Base-by-base conservation (phyloP, 805 yeast genomes). In the Yarrowia sp. region DNA sequence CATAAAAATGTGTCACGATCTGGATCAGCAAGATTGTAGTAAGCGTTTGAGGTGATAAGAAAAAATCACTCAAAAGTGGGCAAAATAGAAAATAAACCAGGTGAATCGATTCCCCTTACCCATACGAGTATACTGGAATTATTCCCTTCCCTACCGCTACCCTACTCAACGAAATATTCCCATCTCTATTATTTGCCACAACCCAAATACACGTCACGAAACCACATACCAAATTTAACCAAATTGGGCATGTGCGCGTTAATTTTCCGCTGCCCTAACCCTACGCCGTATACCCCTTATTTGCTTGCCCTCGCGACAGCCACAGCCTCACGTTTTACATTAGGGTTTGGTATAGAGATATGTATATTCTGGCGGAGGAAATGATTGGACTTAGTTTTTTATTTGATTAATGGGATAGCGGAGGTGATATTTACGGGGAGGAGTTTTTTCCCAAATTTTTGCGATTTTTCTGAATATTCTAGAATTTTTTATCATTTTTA, bases 271-370 rank as follows among this genome's bases (percentile, higher is more conserved):
- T 17, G 17, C 51, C 51, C 51, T 28, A 46, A 46, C 51, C 51
- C 35, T 46, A 3, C 19, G 3, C 33, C 36, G 52, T 48, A 30
- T 44, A 44, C 49, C 49, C 33, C 33, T 44, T 44, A 26, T 24
- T 46, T n/a, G 22, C 35, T 32, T 48, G 54, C 54, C 38, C 54
- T 48, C 38, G 54, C 54, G 54, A 48, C 54, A 12, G 36, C 54
- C 54, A 48, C 54, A 48, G 54, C 54, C 54, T 21, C 38, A 21
- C 19, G 49, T 14, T 28, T 46, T 46, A 48, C 38, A 48, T 48
- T 30, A 48, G 26, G 26, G 8, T 48, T 19, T 19, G 4, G 17
- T 0, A 0, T 7, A 0, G 16, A n/a, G 17, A 14, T 19, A 30
- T 48, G 28, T 10, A 12, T 19, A 17, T 48, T 26, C 6, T 14